Percentiles rank a stretch among this genome's conserved stretches.
These are phyloP conservation scores for Madurella mycetomatis DNA, from an alignment of 2,329 filamentous ascomycete genomes.

Conservation along the genomic window DNA sequence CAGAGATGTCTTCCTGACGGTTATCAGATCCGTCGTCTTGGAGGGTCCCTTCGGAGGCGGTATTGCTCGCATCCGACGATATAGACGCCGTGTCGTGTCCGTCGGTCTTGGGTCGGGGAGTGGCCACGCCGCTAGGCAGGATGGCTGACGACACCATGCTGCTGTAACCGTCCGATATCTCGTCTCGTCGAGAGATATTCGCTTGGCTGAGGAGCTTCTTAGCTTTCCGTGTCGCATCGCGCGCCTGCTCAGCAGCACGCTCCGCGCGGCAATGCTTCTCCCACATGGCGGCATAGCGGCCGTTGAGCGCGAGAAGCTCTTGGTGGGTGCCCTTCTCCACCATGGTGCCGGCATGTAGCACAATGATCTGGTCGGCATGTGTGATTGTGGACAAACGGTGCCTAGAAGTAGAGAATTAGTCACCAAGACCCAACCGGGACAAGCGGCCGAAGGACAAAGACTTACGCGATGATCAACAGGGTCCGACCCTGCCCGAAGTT, in stretches of 20 bases:
- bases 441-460: slow-evolving; percentile 19
- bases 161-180: slow-evolving; percentile 43
- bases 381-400: slow-evolving; percentile 84
- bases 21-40: slow-evolving; percentile 20
- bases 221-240: slow-evolving; percentile 38
- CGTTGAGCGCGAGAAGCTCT: slow-evolving; percentile 64
- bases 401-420: slow-evolving; percentile 36
- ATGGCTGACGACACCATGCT: slow-evolving; percentile 44
- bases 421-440: not conserved
- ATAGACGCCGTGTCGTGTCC: slow-evolving; percentile 19
- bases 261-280: slow-evolving; percentile 80
- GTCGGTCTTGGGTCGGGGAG: slow-evolving; percentile 30
- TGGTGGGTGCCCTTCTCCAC: slow-evolving; percentile 75
- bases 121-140: slow-evolving; percentile 30
- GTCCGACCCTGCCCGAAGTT: slow-evolving; percentile 77
- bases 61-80: slow-evolving; percentile 14
- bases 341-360: slow-evolving; percentile 71
- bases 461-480: slow-evolving; percentile 88
- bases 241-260: slow-evolving; percentile 59
- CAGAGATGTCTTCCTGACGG: slow-evolving; percentile 3
- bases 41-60: slow-evolving; percentile 21
- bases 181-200: slow-evolving; percentile 43
- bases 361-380: slow-evolving; percentile 78
- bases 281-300: slow-evolving; percentile 83
- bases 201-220: slow-evolving; percentile 46